These are phyloP conservation scores for Tetrahymena borealis DNA, from an alignment of 73 alveolate species.

Conservation along the genomic window DNA sequence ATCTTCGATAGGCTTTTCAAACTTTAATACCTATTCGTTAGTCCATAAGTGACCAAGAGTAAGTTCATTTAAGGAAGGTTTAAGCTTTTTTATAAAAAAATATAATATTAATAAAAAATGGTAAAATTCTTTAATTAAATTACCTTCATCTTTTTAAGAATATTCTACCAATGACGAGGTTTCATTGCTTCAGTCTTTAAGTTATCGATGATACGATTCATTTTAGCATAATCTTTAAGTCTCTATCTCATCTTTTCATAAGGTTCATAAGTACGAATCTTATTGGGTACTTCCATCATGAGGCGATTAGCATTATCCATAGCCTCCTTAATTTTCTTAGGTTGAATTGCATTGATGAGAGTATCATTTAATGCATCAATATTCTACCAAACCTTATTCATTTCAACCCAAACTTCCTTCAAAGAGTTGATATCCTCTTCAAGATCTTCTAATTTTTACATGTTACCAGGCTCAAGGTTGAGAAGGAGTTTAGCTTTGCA, in stretches of 20 bases:
- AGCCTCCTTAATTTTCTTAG: conserved; percentile 47
- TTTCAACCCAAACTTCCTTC: conserved; percentile 83
- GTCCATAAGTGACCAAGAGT: conserved; percentile 52
- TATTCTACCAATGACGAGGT: conserved; percentile 88
- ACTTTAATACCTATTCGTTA: background rate
- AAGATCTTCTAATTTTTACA: conserved; percentile 70
- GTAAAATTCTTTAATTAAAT: conserved; percentile 10
- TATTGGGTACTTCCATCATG: conserved; percentile 62
- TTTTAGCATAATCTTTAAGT: conserved; percentile 70
- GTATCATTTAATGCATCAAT: conserved; percentile 43
- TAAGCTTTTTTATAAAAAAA: background rate
- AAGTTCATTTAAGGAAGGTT: conserved; percentile 8
- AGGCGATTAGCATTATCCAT: conserved; percentile 28
- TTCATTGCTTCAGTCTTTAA: conserved; percentile 98
- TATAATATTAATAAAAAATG: background rate
- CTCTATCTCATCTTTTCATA: conserved; percentile 90
- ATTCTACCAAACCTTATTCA: conserved; percentile 68
- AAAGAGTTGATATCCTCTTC: conserved; percentile 68
- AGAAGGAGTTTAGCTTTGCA: conserved; percentile 93
- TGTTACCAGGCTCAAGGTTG: conserved; percentile 86
- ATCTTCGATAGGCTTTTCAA: conserved; percentile 17
- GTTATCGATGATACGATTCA: conserved; percentile 77
- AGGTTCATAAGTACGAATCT: conserved; percentile 83
- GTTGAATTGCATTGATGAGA: conserved; percentile 4
- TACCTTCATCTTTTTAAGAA: conserved; percentile 66